Evolutionary conservation across 2,329 filamentous ascomycete genomes (phyloP), one percentile per base, ranked within the genome.

Genomic region (Neopestalotiopsis rosae): DNA sequence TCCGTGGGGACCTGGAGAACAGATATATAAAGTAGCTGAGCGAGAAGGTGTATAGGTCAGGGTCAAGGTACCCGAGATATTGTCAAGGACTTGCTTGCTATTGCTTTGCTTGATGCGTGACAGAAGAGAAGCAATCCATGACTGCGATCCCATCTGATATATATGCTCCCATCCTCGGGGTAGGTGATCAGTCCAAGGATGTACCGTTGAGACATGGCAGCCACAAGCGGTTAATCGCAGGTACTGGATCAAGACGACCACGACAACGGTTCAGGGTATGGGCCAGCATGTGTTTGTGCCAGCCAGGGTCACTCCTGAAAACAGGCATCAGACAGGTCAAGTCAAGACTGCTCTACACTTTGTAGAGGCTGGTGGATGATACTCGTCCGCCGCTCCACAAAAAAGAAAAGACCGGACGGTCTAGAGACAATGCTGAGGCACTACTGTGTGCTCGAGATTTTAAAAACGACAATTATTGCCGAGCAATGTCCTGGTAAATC

Each of bases 281-380:
- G 78, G 77, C 77, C 73, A 78, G 81, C 78, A 80, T 81, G 75
- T 79, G 74, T 78, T 75, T 79, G 75, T 73, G 73, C 38, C 65
- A 34, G 77, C 74, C 79, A 80, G 76, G 80, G 78, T 75, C 78
- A 72, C 67, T 67, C 75, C 76, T 78, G 80, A 77, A 83, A 81
- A 84, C 82, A 84, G 80, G 80, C 79, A 82, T 84, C 82, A 84
- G 82, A 83, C 82, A 78, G 73, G 77, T 72, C 73, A 77, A 72
- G 71, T 69, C 71, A 72, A 74, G 69, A 58, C 68, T 72, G 69
- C 73, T 70, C 71, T 69, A 69, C 70, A 59, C 45, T n/a, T n/a
- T 38, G 59, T 20, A 63, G 30, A 45, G 38, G n/a, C 12, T 24
- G 45, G 20, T 66, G 34, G 63, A 38, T 6, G 34, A 66, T 30